phyloP scores from a whole-genome alignment of 2,329 filamentous ascomycete genomes.

The Colletotrichum salicis region DNA sequence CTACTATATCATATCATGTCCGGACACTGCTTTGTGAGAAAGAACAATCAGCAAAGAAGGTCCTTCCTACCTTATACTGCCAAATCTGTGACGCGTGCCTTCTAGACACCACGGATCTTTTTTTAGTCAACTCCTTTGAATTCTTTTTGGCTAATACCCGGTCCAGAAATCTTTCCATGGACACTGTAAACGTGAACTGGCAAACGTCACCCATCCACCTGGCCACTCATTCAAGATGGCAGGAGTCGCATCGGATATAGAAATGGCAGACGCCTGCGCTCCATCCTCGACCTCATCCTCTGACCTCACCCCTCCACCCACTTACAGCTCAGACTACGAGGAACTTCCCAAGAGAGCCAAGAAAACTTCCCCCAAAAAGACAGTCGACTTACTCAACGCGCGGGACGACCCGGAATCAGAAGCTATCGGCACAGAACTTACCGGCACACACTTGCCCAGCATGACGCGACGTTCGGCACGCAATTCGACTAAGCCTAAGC shows the following conservation, averaged over 20 bases:
- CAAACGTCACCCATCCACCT: neutral
- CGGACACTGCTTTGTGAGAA: neutral
- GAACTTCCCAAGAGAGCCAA: neutral
- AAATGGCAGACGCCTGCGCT: conserved; percentile 28
- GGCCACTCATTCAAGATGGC: conserved; percentile 15
- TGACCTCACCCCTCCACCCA: conserved; percentile 14
- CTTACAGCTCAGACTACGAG: neutral
- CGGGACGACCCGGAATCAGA: conserved; percentile 3
- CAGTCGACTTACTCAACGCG: conserved; percentile 6
- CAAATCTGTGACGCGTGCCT: neutral
- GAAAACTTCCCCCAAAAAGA: neutral
- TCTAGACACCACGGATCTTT: neutral
- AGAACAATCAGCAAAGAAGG: neutral
- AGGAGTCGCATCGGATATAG: conserved; percentile 21
- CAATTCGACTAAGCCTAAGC: conserved; percentile 18
- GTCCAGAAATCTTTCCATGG: neutral
- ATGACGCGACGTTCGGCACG: conserved; percentile 25
- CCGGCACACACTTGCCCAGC: conserved; percentile 1
- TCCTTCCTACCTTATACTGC: neutral
- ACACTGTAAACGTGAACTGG: neutral
- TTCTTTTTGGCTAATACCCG: neutral
- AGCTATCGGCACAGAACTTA: neutral
- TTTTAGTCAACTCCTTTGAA: neutral
- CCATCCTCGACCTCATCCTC: conserved; percentile 2
- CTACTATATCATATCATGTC: too few species aligned